Conservation (phyloP, 2,329 filamentous ascomycete genomes). For the Pseudocercospora vitis region DNA sequence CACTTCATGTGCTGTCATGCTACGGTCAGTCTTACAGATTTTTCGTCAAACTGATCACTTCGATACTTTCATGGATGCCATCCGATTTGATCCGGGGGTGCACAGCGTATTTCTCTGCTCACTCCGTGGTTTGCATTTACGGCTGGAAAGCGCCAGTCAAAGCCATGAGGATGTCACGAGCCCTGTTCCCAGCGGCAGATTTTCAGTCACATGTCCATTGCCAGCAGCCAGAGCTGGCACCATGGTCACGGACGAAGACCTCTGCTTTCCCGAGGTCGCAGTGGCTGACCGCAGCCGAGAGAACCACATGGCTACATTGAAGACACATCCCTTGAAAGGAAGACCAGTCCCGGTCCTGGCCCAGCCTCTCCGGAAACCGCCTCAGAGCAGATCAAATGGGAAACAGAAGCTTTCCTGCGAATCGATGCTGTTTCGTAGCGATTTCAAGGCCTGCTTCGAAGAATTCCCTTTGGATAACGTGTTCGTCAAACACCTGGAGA, state of each 20-base stretch:
- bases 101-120: not conserved
- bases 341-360: not conserved
- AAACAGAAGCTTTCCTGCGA: not conserved
- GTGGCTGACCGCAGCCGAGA: conserved; percentile 4
- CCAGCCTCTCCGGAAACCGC: not conserved
- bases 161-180: not conserved
- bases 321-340: not conserved
- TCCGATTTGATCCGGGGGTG: not conserved
- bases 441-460: conserved; percentile 17
- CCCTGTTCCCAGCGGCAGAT: not conserved
- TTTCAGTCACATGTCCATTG: not conserved
- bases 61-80: too few relatives aligned
- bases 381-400: not conserved
- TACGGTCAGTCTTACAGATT: too few relatives aligned
- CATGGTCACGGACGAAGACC: not conserved
- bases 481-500: not conserved
- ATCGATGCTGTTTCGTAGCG: conserved; percentile 13
- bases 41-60: too few relatives aligned
- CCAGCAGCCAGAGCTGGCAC: not conserved
- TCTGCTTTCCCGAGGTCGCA: not conserved
- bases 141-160: not conserved
- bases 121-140: not conserved
- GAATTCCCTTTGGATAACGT: conserved; percentile 18
- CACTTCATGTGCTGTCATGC: not conserved
- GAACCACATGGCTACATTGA: not conserved